A percentile compares a stretch with the other conserved stretches of the same genome.
These are phyloP conservation scores for Eucalyptus tenuipes DNA, from an alignment of 345 rosid species.

Conservation along the genomic window DNA sequence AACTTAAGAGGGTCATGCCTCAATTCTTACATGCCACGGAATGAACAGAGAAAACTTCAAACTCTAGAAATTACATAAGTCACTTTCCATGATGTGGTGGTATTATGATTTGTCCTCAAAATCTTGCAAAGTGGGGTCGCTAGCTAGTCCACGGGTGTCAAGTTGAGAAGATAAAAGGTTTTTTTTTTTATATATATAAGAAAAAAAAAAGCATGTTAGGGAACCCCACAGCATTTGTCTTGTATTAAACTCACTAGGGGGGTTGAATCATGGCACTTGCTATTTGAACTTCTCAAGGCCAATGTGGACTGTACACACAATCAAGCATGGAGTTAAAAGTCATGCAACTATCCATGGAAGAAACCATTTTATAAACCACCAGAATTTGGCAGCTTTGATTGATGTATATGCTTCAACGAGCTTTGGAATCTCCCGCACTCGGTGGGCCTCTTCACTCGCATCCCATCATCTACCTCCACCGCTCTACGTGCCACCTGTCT, in stretches of 20 bases:
- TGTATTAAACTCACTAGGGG: neutral
- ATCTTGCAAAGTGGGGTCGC: neutral
- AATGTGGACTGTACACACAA: neutral
- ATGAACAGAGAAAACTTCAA: neutral
- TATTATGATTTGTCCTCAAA: neutral
- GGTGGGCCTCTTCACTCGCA: neutral
- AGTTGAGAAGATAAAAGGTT: neutral
- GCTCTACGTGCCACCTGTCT: neutral
- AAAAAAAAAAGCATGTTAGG: neutral
- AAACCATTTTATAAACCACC: neutral
- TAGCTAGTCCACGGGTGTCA: neutral
- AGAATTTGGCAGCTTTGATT: neutral
- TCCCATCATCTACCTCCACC: neutral
- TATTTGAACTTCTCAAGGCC: neutral
- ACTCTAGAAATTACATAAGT: neutral
- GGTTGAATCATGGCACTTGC: neutral
- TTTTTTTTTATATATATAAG: rapidly evolving
- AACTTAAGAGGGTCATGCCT: neutral
- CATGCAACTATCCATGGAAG: neutral
- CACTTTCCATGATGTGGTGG: neutral
- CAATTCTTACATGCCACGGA: neutral
- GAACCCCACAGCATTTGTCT: neutral
- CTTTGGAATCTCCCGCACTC: neutral
- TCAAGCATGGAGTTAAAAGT: neutral
- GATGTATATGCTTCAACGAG: neutral